Conservation (phyloP, 192 early-diverging fungal genomes). For the Umbelopsis sp. region DNA sequence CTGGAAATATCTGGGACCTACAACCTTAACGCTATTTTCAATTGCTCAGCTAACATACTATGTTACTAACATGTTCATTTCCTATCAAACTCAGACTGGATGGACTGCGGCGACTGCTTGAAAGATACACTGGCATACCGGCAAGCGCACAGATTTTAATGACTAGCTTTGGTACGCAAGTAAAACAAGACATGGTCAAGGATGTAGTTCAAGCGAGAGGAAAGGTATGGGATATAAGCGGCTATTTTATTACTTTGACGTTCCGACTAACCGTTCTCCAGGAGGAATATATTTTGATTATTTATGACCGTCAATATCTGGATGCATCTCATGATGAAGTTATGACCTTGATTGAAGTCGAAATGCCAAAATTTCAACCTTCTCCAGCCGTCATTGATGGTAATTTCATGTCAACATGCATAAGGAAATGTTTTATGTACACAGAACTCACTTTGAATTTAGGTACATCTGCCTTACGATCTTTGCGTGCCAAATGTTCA, state of each 20-base stretch:
- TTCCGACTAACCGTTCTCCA: constrained; percentile 17
- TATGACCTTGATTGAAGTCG: constrained; percentile 44
- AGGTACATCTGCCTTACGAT: not conserved
- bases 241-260: not conserved
- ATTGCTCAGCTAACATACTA: not conserved
- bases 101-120: constrained; percentile 36
- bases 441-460: not conserved
- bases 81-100: constrained; percentile 30
- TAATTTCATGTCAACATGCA: not conserved
- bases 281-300: constrained; percentile 57
- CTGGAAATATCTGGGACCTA: not conserved
- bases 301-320: constrained; percentile 54
- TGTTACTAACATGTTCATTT: not conserved
- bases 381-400: not conserved
- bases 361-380: constrained; percentile 34
- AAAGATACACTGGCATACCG: constrained; percentile 48
- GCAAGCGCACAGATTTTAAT: constrained; percentile 53
- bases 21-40: not conserved
- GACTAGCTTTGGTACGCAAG: constrained; percentile 52
- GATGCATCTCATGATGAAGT: constrained; percentile 45
- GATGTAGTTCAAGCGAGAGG: constrained; percentile 45
- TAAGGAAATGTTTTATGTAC: not conserved
- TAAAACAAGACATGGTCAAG: constrained; percentile 48
- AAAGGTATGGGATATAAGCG: constrained; percentile 39
- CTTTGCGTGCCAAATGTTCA: not conserved